Evolutionary conservation across 805 yeast species (phyloP).

Genomic region (Nakazawaea ambrosiae): DNA sequence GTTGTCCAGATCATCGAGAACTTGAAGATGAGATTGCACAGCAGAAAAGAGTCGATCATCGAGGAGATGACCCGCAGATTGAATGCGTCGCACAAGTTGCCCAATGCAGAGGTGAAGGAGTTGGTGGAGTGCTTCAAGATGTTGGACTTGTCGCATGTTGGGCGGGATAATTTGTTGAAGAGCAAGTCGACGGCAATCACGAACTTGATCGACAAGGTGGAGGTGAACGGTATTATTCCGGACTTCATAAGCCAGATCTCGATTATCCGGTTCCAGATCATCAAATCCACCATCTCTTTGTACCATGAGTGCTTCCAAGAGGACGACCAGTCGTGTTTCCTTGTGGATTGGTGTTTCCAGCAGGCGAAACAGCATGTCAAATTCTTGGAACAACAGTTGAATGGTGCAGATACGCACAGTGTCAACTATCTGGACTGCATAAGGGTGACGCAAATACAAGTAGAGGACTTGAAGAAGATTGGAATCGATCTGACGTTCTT

Average conservation of each 20-base stretch:
- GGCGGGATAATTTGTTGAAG: conserved; percentile 40
- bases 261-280: conserved; percentile 52
- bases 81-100: conserved; percentile 9
- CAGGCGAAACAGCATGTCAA: conserved; percentile 55
- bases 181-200: conserved; percentile 40
- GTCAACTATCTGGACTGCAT: conserved; percentile 49
- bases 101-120: conserved; percentile 14
- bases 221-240: conserved; percentile 47
- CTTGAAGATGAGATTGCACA: conserved; percentile 13
- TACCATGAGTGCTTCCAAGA: conserved; percentile 45
- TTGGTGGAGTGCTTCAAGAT: conserved; percentile 24
- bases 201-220: conserved; percentile 40
- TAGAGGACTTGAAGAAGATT: conserved; percentile 17
- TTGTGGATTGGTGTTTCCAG: conserved; percentile 73
- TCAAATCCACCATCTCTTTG: conserved; percentile 49
- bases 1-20: conserved; percentile 27
- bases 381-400: conserved; percentile 58
- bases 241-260: conserved; percentile 55
- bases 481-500: conserved; percentile 69
- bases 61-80: conserved; percentile 3
- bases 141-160: conserved; percentile 39
- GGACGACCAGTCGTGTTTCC: conserved; percentile 30
- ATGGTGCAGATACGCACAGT: conserved; percentile 50
- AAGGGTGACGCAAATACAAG: conserved; percentile 48
- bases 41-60: conserved; percentile 9